A percentile compares a stretch with the other conserved stretches of the same genome.
phyloP scores from a whole-genome alignment of 2,329 filamentous ascomycete genomes.

The Penicillium sp. region DNA sequence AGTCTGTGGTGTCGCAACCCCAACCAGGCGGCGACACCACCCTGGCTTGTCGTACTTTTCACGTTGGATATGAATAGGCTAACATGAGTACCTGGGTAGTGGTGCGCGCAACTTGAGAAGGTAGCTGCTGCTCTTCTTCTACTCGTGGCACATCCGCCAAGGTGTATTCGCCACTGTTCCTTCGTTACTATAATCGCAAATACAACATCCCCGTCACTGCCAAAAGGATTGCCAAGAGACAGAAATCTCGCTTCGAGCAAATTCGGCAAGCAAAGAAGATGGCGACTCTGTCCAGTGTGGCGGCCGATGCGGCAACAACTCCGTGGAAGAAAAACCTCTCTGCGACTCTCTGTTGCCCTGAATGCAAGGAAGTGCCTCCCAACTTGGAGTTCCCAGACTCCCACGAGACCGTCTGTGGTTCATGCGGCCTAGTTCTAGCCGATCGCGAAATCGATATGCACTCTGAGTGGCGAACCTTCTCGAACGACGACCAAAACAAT shows the following conservation, averaged over 20 bases:
- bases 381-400: slow-evolving; percentile 92
- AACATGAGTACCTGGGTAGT: slow-evolving; percentile 36
- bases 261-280: slow-evolving; percentile 34
- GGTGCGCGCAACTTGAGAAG: slow-evolving; percentile 24
- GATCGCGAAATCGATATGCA: slow-evolving; percentile 92
- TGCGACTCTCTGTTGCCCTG: slow-evolving; percentile 79
- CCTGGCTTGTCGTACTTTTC: slow-evolving; percentile 1
- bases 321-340: slow-evolving; percentile 81
- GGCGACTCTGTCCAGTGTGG: slow-evolving; percentile 38
- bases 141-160: slow-evolving; percentile 51
- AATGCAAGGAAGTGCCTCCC: slow-evolving; percentile 89
- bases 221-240: slow-evolving; percentile 47
- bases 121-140: slow-evolving; percentile 13
- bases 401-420: slow-evolving; percentile 87
- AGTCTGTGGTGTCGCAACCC: slow-evolving; percentile 5
- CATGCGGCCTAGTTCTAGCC: slow-evolving; percentile 86
- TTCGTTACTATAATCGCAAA: slow-evolving; percentile 55
- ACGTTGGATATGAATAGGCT: slow-evolving; percentile 23
- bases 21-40: neutral
- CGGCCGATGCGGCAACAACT: slow-evolving; percentile 41
- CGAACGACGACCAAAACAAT: slow-evolving; percentile 94
- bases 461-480: slow-evolving; percentile 98
- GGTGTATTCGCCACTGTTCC: slow-evolving; percentile 70
- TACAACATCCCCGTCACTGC: slow-evolving; percentile 47
- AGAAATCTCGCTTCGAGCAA: slow-evolving; percentile 35